Conservation (phyloP, 768 basidiomycete species). For the Collybia nuda region DNA sequence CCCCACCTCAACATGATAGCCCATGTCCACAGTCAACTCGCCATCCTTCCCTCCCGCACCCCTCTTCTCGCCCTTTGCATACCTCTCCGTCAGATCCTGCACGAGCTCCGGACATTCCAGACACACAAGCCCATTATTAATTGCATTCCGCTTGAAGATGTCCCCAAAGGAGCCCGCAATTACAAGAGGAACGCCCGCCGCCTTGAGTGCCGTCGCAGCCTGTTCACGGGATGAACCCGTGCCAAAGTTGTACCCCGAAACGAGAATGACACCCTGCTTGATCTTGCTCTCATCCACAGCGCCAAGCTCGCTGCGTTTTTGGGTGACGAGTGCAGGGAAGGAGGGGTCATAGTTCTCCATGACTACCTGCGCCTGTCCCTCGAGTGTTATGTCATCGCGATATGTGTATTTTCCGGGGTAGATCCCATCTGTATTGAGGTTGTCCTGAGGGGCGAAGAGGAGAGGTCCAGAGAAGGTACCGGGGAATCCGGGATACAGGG, state of each 20-base stretch:
- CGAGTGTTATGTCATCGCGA: slow-evolving; percentile 97
- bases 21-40: slow-evolving; percentile 80
- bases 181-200: slow-evolving; percentile 90
- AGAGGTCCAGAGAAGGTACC: slow-evolving; percentile 77
- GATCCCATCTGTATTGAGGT: slow-evolving; percentile 96
- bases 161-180: slow-evolving; percentile 99
- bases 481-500: slow-evolving; percentile 83
- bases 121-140: slow-evolving; percentile 97
- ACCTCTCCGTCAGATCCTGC: slow-evolving; percentile 72
- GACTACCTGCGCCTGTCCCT: slow-evolving; percentile 90
- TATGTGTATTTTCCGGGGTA: slow-evolving; percentile 99
- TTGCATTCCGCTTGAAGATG: slow-evolving; percentile 98
- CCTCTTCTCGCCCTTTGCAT: slow-evolving; percentile 71
- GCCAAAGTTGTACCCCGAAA: slow-evolving; percentile 97
- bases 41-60: slow-evolving; percentile 80
- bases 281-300: slow-evolving; percentile 18
- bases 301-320: slow-evolving; percentile 34
- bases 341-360: slow-evolving; percentile 99
- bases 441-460: slow-evolving; percentile 95
- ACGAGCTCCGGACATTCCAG: slow-evolving; percentile 91
- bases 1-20: slow-evolving; percentile 59
- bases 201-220: slow-evolving; percentile 94
- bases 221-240: slow-evolving; percentile 98
- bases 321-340: slow-evolving; percentile 72
- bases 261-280: slow-evolving; percentile 73